These are phyloP conservation scores for Phtheirospermum japonicum DNA, from an alignment of 257 asterid species.

Conservation along the genomic window DNA sequence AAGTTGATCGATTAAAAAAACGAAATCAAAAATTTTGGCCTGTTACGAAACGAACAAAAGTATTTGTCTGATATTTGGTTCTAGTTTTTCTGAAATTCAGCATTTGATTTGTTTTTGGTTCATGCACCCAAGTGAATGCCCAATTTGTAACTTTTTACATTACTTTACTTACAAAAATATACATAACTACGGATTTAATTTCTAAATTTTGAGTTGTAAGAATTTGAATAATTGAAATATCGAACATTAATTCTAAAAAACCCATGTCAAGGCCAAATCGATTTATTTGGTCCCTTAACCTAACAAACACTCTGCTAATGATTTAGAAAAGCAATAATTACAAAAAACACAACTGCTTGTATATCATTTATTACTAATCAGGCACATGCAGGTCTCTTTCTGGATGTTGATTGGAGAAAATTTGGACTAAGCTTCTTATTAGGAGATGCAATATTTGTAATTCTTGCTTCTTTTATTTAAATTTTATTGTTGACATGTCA, in stretches of 20 bases:
- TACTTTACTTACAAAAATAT: no score
- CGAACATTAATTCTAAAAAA: background rate
- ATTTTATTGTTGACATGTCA: background rate
- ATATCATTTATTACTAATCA: background rate
- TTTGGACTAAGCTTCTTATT: background rate
- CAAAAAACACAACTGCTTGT: slow-evolving; percentile 1
- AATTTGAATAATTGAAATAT: no score
- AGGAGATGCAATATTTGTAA: background rate
- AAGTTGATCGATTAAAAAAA: no score
- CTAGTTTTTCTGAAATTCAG: no score
- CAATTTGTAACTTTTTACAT: no score
- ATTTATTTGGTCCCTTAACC: background rate
- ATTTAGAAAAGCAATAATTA: background rate
- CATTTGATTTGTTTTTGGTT: no score
- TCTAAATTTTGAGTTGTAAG: no score
- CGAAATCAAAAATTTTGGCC: no score
- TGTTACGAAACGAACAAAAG: no score
- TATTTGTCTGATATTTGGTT: no score
- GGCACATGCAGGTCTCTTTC: slow-evolving; percentile 1
- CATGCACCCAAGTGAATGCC: no score
- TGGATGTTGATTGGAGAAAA: background rate
- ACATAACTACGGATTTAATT: no score
- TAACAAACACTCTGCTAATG: background rate
- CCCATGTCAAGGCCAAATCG: background rate
- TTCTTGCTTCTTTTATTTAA: background rate